Evolutionary conservation across 768 basidiomycete genomes (phyloP).

Genomic region (Phlebiopsis flavidoalba): DNA sequence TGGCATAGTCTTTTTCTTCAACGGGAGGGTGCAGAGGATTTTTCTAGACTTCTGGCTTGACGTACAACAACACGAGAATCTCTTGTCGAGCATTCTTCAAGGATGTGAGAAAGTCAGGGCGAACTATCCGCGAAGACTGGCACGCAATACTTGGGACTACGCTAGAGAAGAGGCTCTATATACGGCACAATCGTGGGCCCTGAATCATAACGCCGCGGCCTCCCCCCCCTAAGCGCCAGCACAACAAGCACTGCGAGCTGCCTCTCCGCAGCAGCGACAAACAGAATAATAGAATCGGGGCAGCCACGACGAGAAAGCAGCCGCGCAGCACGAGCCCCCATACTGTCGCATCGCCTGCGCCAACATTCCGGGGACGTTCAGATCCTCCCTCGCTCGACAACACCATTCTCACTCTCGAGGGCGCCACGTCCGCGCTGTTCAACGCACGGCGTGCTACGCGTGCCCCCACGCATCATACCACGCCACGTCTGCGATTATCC

Average conservation of each 20-base stretch:
- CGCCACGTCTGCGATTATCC: constrained; percentile 86
- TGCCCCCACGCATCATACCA: constrained; percentile 91
- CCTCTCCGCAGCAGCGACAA: constrained; percentile 69
- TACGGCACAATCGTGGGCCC: constrained; percentile 87
- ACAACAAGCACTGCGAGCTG: constrained; percentile 75
- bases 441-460: constrained; percentile 73
- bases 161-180: constrained; percentile 90
- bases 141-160: constrained; percentile 96
- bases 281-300: constrained; percentile 55
- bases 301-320: constrained; percentile 42
- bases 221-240: constrained; percentile 81
- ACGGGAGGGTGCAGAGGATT: constrained; percentile 93
- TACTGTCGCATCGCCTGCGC: constrained; percentile 45
- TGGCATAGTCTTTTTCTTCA: constrained; percentile 84
- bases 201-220: constrained; percentile 52
- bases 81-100: constrained; percentile 99
- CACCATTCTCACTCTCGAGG: constrained; percentile 75
- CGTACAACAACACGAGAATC: constrained; percentile 98
- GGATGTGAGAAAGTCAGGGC: constrained; percentile 92
- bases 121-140: constrained; percentile 94
- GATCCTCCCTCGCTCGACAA: constrained; percentile 62
- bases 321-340: constrained; percentile 55
- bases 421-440: constrained; percentile 74
- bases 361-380: constrained; percentile 35
- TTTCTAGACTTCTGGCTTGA: constrained; percentile 98